A percentile compares a stretch with the other conserved stretches of the same genome.
Evolutionary conservation across 768 basidiomycete genomes (phyloP).

Genomic region (Scleroderma citrinum): DNA sequence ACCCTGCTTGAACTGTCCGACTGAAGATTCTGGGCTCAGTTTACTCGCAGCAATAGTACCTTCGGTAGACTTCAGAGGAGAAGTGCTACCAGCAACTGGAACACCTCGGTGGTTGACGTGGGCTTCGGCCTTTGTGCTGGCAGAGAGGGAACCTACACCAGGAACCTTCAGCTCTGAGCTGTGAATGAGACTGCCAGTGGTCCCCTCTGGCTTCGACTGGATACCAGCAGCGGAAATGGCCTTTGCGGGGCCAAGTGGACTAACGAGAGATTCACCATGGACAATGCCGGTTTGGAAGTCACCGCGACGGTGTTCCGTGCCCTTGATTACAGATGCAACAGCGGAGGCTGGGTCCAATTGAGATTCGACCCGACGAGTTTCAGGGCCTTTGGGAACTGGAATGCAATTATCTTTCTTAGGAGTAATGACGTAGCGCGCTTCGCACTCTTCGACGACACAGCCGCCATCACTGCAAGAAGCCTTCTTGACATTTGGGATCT

Average conservation of each 20-base stretch:
- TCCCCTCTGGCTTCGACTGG: not conserved
- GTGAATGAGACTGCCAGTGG: not conserved
- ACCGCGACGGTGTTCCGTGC: not conserved
- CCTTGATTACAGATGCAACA: not conserved
- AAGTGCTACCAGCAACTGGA: not conserved
- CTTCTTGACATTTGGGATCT: slow-evolving; percentile 22
- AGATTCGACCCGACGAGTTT: not conserved
- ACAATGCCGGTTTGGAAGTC: not conserved
- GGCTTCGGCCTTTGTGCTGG: not conserved
- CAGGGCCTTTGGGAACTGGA: not conserved
- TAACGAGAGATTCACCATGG: not conserved
- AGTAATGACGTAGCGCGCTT: slow-evolving; percentile 12
- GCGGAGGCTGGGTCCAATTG: not conserved
- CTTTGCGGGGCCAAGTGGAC: not conserved
- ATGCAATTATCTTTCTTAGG: slow-evolving; percentile 11
- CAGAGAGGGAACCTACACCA: not conserved
- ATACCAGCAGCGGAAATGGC: not conserved
- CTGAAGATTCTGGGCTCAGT: not conserved
- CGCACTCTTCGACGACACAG: slow-evolving; percentile 27
- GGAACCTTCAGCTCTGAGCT: not conserved
- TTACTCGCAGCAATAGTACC: not conserved
- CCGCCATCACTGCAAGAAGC: slow-evolving; percentile 23
- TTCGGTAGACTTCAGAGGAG: not conserved
- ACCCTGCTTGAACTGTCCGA: not conserved
- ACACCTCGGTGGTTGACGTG: not conserved